Evolutionary conservation across 78 protist species (phyloP).

Genomic region (Dictyostelium discoideum): DNA sequence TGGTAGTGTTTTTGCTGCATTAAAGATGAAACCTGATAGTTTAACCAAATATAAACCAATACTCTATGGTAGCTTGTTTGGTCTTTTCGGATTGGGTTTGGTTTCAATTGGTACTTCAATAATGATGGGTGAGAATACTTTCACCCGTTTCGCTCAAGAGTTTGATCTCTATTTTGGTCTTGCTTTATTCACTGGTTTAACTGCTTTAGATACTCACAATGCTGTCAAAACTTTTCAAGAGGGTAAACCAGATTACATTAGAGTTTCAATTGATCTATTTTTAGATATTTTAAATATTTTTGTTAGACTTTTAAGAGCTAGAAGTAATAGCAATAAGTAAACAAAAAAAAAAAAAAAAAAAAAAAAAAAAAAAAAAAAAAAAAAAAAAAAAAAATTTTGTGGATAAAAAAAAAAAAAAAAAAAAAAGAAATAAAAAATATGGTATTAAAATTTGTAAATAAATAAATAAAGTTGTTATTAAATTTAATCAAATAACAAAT

Average conservation of each 20-base stretch:
- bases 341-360: too few species aligned
- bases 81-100: background rate
- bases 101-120: background rate
- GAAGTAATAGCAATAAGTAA: background rate
- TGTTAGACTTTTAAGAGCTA: background rate
- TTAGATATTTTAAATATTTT: background rate
- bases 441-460: too few species aligned
- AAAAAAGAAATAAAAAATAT: too few species aligned
- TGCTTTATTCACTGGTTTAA: slow-evolving; percentile 3
- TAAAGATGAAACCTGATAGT: background rate
- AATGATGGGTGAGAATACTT: background rate
- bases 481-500: too few species aligned
- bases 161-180: background rate
- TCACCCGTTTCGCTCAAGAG: background rate
- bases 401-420: too few species aligned
- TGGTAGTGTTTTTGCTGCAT: background rate
- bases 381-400: too few species aligned
- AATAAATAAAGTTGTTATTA: too few species aligned
- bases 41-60: background rate
- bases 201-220: background rate
- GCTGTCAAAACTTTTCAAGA: background rate
- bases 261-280: background rate
- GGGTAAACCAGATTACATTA: background rate
- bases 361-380: background rate
- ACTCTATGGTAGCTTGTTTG: background rate